Evolutionary conservation across 768 basidiomycete species (phyloP).

Genomic region (Lenzites betulinus): DNA sequence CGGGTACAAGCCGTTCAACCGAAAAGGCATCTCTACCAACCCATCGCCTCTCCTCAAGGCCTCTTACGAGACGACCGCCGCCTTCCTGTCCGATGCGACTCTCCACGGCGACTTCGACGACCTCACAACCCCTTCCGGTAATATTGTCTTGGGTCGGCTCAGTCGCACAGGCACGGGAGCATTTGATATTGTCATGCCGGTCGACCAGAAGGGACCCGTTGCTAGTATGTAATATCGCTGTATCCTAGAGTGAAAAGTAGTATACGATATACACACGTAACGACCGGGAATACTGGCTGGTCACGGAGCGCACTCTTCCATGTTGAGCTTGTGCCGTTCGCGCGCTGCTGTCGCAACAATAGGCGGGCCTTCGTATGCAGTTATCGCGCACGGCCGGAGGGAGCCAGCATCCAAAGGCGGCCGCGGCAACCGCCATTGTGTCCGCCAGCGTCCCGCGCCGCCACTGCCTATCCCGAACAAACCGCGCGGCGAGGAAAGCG

Average conservation of each 20-base stretch:
- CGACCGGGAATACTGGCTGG: background rate
- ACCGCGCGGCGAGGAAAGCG: background rate
- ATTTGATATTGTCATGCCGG: slow-evolving; percentile 81
- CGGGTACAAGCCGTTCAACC: slow-evolving; percentile 97
- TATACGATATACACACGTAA: slow-evolving; percentile 8
- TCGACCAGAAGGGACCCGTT: slow-evolving; percentile 16
- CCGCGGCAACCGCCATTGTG: background rate
- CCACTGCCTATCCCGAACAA: slow-evolving; percentile 1
- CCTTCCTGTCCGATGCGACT: slow-evolving; percentile 90
- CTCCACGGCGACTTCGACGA: slow-evolving; percentile 96
- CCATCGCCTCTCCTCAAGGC: slow-evolving; percentile 97
- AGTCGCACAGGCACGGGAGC: slow-evolving; percentile 92
- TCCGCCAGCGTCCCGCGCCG: background rate
- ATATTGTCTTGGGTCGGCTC: slow-evolving; percentile 87
- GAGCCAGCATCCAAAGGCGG: background rate
- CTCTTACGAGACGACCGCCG: slow-evolving; percentile 94
- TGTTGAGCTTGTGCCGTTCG: background rate
- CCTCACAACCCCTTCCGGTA: slow-evolving; percentile 85
- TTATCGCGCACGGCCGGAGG: background rate
- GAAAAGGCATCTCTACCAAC: slow-evolving; percentile 89
- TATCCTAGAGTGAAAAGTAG: slow-evolving; percentile 13
- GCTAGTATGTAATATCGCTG: slow-evolving; percentile 6
- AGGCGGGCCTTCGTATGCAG: background rate
- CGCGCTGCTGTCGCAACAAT: background rate
- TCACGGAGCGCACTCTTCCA: background rate